These are phyloP conservation scores for Nicotiana sylvestris DNA, from an alignment of 257 asterid species.

Conservation along the genomic window DNA sequence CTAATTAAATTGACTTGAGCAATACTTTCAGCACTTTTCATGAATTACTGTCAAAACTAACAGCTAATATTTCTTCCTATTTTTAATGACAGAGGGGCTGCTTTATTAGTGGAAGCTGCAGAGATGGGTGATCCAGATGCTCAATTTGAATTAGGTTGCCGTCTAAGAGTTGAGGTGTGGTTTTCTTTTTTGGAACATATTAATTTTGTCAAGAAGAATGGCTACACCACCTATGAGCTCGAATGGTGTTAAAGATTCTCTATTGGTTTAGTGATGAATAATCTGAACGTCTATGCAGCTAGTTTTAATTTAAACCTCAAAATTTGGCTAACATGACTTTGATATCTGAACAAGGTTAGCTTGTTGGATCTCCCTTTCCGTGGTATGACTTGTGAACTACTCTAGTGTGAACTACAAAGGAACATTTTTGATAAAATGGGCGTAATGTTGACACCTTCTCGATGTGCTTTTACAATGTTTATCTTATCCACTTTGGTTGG, in stretches of 20 bases:
- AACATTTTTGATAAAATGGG: neutral
- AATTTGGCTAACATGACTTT: neutral
- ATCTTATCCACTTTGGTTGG: neutral
- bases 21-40: neutral
- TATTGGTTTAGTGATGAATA: neutral
- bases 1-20: neutral
- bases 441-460: neutral
- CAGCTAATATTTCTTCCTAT: conserved; percentile 16
- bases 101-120: conserved; percentile 95
- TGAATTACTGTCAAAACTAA: neutral
- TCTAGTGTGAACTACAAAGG: neutral
- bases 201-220: neutral
- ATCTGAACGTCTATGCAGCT: neutral
- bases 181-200: neutral
- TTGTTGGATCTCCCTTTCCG: neutral
- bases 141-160: conserved; percentile 79
- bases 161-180: conserved; percentile 75
- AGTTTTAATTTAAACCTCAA: conserved; percentile 8
- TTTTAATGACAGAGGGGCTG: conserved; percentile 69
- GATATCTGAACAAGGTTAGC: neutral
- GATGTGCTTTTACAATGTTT: neutral
- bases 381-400: neutral
- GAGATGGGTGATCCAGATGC: conserved; percentile 99
- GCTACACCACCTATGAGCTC: neutral
- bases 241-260: neutral